Conservation (phyloP, 495 filamentous ascomycete genomes). For the Xylaria flabelliformis region DNA sequence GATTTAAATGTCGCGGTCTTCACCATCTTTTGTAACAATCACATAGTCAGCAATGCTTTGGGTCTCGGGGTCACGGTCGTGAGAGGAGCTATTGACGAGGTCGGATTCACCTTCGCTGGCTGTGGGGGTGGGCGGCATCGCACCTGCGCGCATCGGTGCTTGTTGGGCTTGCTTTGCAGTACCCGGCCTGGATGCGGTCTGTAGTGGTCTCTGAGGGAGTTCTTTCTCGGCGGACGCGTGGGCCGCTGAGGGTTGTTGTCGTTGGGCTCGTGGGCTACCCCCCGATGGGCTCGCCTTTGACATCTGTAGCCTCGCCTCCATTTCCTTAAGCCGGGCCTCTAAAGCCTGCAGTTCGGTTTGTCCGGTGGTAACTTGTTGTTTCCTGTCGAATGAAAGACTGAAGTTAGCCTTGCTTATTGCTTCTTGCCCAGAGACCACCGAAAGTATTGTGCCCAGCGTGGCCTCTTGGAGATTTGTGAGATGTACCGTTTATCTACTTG, state of each 20-base stretch:
- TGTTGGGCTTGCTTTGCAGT: slow-evolving; percentile 51
- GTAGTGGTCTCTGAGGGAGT: slow-evolving; percentile 39
- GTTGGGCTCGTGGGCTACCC: slow-evolving; percentile 42
- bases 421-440: slow-evolving; percentile 4
- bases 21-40: slow-evolving; percentile 43
- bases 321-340: slow-evolving; percentile 80
- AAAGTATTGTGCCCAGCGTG: slow-evolving; percentile 21
- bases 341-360: slow-evolving; percentile 86
- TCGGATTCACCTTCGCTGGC: slow-evolving; percentile 66
- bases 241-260: slow-evolving; percentile 36
- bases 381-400: slow-evolving; percentile 54
- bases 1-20: slow-evolving; percentile 41
- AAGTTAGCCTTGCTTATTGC: slow-evolving; percentile 28
- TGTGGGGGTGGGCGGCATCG: slow-evolving; percentile 61
- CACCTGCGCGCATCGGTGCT: slow-evolving; percentile 53
- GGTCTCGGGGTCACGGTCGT: slow-evolving; percentile 37
- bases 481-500: slow-evolving; percentile 86
- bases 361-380: slow-evolving; percentile 67
- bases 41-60: slow-evolving; percentile 43
- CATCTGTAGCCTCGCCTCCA: slow-evolving; percentile 77
- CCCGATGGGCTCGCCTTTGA: slow-evolving; percentile 31
- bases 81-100: slow-evolving; percentile 43
- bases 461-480: slow-evolving; percentile 14
- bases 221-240: slow-evolving; percentile 40
- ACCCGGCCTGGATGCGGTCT: slow-evolving; percentile 48